Evolutionary conservation across 1,139 yeast species (phyloP).

Genomic region (Debaryomycetaceae sp.): DNA sequence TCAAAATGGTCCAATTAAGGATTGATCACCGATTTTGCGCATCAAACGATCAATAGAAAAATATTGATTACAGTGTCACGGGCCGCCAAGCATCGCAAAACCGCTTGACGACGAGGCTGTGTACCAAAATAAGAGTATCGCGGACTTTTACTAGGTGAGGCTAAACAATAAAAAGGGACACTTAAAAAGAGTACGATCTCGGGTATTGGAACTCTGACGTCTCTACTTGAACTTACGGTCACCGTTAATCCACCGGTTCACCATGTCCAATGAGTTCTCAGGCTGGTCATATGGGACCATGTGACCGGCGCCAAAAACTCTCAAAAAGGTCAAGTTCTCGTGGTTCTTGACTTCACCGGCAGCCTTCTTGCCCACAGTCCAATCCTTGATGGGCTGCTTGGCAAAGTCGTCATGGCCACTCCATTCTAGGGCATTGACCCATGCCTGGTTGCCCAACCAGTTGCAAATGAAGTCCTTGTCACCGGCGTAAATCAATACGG

Average conservation of each 20-base stretch:
- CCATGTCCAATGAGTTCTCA: constrained; percentile 42
- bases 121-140: too few relatives aligned
- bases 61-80: too few relatives aligned
- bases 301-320: constrained; percentile 46
- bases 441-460: constrained; percentile 85
- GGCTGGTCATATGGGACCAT: constrained; percentile 52
- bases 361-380: constrained; percentile 34
- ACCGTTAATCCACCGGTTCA: constrained; percentile 43
- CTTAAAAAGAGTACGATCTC: neutral
- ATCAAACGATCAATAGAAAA: too few relatives aligned
- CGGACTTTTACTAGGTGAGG: too few relatives aligned
- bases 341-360: constrained; percentile 48
- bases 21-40: too few relatives aligned
- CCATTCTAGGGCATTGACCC: constrained; percentile 72
- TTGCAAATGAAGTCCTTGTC: constrained; percentile 84
- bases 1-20: too few relatives aligned
- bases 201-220: neutral
- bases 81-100: too few relatives aligned
- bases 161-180: constrained; percentile 1
- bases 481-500: constrained; percentile 78
- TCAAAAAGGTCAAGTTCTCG: constrained; percentile 43
- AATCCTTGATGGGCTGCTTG: constrained; percentile 33
- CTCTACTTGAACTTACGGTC: constrained; percentile 17
- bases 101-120: too few relatives aligned
- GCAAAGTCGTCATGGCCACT: constrained; percentile 51